Base-by-base conservation (phyloP, 192 early-diverging fungal species). In the Geranomyces variabilis region DNA sequence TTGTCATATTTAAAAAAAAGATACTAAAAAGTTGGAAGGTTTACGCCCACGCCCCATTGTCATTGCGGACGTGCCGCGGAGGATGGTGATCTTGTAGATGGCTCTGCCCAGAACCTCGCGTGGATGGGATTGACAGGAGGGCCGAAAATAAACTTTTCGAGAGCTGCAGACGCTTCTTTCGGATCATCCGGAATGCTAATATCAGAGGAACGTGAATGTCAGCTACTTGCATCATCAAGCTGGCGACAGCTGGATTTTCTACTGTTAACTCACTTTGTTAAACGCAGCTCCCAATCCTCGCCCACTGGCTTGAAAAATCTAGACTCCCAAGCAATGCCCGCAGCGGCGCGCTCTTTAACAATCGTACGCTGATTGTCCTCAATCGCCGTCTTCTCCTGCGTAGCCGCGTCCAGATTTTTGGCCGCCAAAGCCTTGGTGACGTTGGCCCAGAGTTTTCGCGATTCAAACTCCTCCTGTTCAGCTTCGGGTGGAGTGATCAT, bases 381-480 rank as follows among this genome's bases (percentile, higher is more conserved):
- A 70, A 92, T 87, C 0, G 61, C 76, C 21, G 81, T 77, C 66
- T 92, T 92, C 63, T 83, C 83, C 77, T 79, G 79, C n/a, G 91
- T 91, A 1, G 91, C 91, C 1, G 77, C 78, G 22, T 81, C 73
- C 61, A 79, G 84, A 57, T 87, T 80, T 56, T 81, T 77, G 31
- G 82, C 70, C 6, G 77, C 63, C 65, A 92, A 76, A 28, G 78
- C 83, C 41, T 77, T 51, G 9, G 88, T 86, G 31, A 92, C 91
- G 9, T 77, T 69, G 33, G 76, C 61, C 91, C 91, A 92, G 10
- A 91, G 65, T 10, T 80, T 84, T 48, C 93, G 82, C 22, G 93
- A 93, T 82, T 98, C 96, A 71, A 91, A 91, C 28, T 80, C 71
- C 63, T 93, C 91, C 78, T 94, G 93, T 45, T 90, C 84, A 0